Base-by-base conservation (phyloP, 2,329 filamentous ascomycete genomes). In the Botrytis tulipae region DNA sequence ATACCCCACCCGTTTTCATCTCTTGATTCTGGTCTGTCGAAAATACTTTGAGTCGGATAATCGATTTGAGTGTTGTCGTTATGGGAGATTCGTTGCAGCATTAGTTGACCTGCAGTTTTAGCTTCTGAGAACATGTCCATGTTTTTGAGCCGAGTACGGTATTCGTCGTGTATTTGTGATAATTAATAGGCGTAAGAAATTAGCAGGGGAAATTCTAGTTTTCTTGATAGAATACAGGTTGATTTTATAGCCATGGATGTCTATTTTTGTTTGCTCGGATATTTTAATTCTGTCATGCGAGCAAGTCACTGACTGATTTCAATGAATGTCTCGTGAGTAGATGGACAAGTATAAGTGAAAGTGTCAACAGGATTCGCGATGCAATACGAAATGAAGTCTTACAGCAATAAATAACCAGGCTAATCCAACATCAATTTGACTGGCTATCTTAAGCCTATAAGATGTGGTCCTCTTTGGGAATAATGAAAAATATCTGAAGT, bases 91-190 rank as follows among this genome's bases (percentile, higher is more conserved):
- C n/a, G 16, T 54, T 29, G 14, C 3, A 54, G 14, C n/a, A 54
- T 54, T 54, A 54, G 25, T 16, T 29, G 25, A 14, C 48, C 48
- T 54, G 48, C 25, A n/a, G 2, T 8, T 18, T 54, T n/a, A 29
- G 51, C 25, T 54, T 54, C 16, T 29, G 51, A 54, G 51, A 29
- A 29, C 1, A 0, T 3, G 14, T 54, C 6, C 51, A 29, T 54
- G 1, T 3, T 29, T 16, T 5, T 29, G n/a, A 25, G 14, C 14
- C n/a, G 51, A 29, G n/a, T 54, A 54, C 8, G n/a, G 3, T 54
- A 0, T 18, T 2, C 0, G 51, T 54, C 14, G 12, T 0, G 14
- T 7, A 14, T 7, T 18, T 54, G 5, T 16, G n/a, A 18, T 29
- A 18, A 29, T 0, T 29, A 12, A 29, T 8, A n/a, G 16, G 3